phyloP scores from a whole-genome alignment of 2,329 filamentous ascomycete species.

The Stachybotrys elegans region DNA sequence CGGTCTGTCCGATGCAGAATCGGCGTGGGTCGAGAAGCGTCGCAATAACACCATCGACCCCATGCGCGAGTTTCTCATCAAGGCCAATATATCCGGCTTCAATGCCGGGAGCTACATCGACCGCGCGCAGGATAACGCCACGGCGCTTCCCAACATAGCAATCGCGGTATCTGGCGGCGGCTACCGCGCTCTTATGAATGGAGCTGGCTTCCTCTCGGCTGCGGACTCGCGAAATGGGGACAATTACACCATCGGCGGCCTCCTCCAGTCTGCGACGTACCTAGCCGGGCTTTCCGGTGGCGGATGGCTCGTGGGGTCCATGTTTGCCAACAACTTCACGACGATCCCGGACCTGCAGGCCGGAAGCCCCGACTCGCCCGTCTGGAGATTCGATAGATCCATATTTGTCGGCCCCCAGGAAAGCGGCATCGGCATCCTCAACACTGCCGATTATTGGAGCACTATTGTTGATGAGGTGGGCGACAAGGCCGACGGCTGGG shows the following conservation, averaged over 20 bases:
- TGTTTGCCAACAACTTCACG: slow-evolving; percentile 74
- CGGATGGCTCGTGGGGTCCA: slow-evolving; percentile 68
- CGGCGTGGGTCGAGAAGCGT: slow-evolving; percentile 62
- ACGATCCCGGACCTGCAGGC: slow-evolving; percentile 24
- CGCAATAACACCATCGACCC: slow-evolving; percentile 64
- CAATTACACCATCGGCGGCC: slow-evolving; percentile 51
- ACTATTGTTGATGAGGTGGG: slow-evolving; percentile 52
- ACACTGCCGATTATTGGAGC: slow-evolving; percentile 11
- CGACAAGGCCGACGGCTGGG: slow-evolving; percentile 36
- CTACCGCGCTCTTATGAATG: slow-evolving; percentile 73
- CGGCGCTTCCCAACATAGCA: slow-evolving; percentile 46
- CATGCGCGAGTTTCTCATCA: slow-evolving; percentile 63
- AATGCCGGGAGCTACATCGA: slow-evolving; percentile 66
- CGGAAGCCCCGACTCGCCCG: slow-evolving; percentile 9
- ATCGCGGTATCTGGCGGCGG: slow-evolving; percentile 75
- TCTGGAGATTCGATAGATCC: slow-evolving; percentile 13
- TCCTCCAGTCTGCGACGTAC: slow-evolving; percentile 73
- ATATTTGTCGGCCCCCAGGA: slow-evolving; percentile 21
- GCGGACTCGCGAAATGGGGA: slow-evolving; percentile 55
- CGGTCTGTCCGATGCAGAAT: slow-evolving; percentile 58
- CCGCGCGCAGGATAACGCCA: slow-evolving; percentile 60
- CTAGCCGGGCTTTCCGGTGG: slow-evolving; percentile 70
- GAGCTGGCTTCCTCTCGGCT: slow-evolving; percentile 69
- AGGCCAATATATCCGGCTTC: slow-evolving; percentile 65
- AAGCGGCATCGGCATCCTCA: slow-evolving; percentile 1